phyloP scores from a whole-genome alignment of 352 stramenopile genomes.

The Globisporangium spinosum region DNA sequence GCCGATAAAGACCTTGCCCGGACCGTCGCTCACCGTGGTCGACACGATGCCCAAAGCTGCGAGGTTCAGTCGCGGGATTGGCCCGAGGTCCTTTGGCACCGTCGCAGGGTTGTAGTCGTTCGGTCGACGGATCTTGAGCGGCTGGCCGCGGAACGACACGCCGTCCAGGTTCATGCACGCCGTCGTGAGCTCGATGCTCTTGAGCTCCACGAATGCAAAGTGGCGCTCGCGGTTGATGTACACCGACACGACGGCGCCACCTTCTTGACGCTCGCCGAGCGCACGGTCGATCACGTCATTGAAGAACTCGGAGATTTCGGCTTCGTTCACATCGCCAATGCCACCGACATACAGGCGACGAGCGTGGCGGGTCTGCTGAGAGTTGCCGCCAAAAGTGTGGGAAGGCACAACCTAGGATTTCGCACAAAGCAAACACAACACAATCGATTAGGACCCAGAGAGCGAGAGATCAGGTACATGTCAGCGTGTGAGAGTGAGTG shows the following conservation, averaged over 20 bases:
- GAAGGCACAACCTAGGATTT: not conserved
- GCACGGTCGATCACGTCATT: conserved; percentile 89
- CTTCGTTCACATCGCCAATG: conserved; percentile 77
- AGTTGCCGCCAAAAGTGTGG: conserved; percentile 26
- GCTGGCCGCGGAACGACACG: conserved; percentile 91
- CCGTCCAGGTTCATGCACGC: conserved; percentile 95
- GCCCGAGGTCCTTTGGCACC: conserved; percentile 82
- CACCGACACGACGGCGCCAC: conserved; percentile 79
- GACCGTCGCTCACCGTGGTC: conserved; percentile 94
- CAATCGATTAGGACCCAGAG: conserved; percentile 26
- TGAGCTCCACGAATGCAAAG: conserved; percentile 98
- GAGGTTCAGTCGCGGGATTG: conserved; percentile 88
- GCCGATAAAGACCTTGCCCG: conserved; percentile 98
- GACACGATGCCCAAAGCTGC: conserved; percentile 93
- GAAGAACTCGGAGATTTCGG: conserved; percentile 90
- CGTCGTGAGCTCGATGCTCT: conserved; percentile 94
- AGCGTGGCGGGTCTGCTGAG: conserved; percentile 94
- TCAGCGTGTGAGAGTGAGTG: not conserved
- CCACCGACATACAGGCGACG: conserved; percentile 96
- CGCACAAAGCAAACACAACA: conserved; percentile 14
- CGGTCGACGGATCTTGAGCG: conserved; percentile 95
- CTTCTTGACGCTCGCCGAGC: conserved; percentile 69
- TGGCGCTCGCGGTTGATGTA: conserved; percentile 96
- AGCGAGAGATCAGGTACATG: not conserved
- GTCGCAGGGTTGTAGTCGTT: conserved; percentile 96